Evolutionary conservation across 176 grass and related monocot species (phyloP).

Genomic region (Chrysopogon serrulatus): DNA sequence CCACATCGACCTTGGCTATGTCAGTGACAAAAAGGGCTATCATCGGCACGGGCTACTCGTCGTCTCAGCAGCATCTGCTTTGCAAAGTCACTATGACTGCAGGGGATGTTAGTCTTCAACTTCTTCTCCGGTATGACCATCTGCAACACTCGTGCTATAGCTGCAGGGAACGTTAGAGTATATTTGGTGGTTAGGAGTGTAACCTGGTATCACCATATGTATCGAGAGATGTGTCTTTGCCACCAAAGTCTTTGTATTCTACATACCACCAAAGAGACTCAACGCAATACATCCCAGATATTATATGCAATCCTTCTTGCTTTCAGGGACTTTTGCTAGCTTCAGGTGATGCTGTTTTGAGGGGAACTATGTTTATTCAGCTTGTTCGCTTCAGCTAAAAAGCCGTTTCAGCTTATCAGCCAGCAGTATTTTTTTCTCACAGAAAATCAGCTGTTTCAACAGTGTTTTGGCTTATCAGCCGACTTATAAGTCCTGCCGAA

Average conservation of each 20-base stretch:
- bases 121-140: neutral
- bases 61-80: neutral
- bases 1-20: neutral
- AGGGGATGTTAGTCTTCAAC: neutral
- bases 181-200: neutral
- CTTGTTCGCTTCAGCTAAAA: too few relatives aligned
- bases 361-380: neutral
- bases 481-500: too few relatives aligned
- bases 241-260: neutral
- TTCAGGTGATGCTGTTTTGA: neutral
- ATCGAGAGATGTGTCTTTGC: neutral
- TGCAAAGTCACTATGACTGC: neutral
- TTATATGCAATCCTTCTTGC: neutral
- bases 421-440: too few relatives aligned
- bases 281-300: neutral
- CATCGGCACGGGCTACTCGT: neutral
- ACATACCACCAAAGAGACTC: neutral
- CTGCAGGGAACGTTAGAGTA: neutral
- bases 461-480: too few relatives aligned
- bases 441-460: too few relatives aligned
- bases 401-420: too few relatives aligned
- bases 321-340: neutral
- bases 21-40: neutral
- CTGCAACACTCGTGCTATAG: neutral
- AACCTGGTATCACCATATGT: neutral